Evolutionary conservation across 352 stramenopile species (phyloP).

Genomic region (Globisporangium nagaii): DNA sequence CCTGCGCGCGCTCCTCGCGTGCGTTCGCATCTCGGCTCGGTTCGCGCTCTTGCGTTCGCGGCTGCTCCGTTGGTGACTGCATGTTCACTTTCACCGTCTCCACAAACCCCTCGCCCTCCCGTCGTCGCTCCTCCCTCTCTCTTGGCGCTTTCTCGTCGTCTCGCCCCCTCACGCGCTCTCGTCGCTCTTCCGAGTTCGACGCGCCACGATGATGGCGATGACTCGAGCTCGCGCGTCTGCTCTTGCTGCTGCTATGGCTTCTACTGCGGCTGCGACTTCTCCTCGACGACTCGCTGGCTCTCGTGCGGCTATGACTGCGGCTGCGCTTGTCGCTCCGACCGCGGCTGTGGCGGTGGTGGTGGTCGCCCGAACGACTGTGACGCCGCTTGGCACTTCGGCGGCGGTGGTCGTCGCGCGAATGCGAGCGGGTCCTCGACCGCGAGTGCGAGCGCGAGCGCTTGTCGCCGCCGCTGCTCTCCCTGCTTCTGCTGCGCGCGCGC

Average conservation of each 20-base stretch:
- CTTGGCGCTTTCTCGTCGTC: not conserved
- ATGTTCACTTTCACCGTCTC: not conserved
- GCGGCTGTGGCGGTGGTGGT: not conserved
- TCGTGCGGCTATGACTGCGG: not conserved
- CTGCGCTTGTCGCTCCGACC: not conserved
- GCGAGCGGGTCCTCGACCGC: not conserved
- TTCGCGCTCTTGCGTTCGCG: not conserved
- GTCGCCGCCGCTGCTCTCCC: not conserved
- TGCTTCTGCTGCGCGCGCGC: not conserved
- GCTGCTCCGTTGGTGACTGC: too few relatives aligned
- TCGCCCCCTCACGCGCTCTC: not conserved
- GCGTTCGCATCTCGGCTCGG: not conserved
- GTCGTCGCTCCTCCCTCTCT: not conserved
- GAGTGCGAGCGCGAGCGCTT: not conserved
- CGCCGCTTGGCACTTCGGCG: not conserved
- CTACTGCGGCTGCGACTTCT: not conserved
- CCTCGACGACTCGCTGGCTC: not conserved
- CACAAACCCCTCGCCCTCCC: not conserved
- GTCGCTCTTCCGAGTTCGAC: constrained; percentile 1
- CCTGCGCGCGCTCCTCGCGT: not conserved
- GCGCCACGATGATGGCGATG: not conserved
- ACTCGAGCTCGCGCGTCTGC: not conserved
- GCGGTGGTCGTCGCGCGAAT: not conserved
- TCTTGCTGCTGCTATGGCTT: constrained; percentile 1
- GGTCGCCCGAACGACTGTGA: not conserved